These are phyloP conservation scores for Hypoxylon fuscum DNA, from an alignment of 495 filamentous ascomycete species.

Conservation along the genomic window DNA sequence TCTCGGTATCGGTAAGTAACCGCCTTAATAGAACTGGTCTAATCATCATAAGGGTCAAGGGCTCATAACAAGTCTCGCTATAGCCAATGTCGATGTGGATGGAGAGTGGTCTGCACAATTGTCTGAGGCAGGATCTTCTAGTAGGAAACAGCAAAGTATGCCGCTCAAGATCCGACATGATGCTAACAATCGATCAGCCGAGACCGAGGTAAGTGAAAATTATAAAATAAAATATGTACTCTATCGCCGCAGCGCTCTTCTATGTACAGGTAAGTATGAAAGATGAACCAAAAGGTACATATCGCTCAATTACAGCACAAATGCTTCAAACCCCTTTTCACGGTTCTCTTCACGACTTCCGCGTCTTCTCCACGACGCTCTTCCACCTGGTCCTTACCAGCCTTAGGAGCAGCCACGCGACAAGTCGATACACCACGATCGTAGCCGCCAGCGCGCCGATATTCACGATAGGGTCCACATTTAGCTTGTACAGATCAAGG, in stretches of 20 bases:
- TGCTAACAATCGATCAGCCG: no score
- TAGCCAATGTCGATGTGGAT: no score
- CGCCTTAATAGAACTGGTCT: no score
- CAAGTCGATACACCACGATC: slow-evolving; percentile 68
- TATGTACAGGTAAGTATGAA: neutral
- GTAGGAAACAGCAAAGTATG: no score
- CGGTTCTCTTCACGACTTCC: slow-evolving; percentile 11
- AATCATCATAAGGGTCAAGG: no score
- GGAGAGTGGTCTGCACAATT: no score
- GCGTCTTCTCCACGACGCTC: slow-evolving; percentile 35
- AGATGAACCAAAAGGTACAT: neutral
- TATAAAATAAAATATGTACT: neutral
- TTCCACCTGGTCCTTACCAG: slow-evolving; percentile 51
- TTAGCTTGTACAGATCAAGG: slow-evolving; percentile 68
- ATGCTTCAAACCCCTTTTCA: no score
- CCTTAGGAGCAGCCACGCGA: slow-evolving; percentile 70
- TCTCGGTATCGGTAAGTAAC: no score
- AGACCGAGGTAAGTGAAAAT: no score
- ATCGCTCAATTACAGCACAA: neutral
- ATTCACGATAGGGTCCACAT: slow-evolving; percentile 64
- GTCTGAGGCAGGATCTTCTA: no score
- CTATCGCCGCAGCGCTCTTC: neutral
- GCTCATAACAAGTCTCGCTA: no score
- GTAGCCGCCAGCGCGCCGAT: slow-evolving; percentile 67
- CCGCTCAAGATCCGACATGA: no score